Percentiles rank a stretch among this genome's conserved stretches.
These are phyloP conservation scores for Rhynchosporium secalis DNA, from an alignment of 2,329 filamentous ascomycete species.

Conservation along the genomic window DNA sequence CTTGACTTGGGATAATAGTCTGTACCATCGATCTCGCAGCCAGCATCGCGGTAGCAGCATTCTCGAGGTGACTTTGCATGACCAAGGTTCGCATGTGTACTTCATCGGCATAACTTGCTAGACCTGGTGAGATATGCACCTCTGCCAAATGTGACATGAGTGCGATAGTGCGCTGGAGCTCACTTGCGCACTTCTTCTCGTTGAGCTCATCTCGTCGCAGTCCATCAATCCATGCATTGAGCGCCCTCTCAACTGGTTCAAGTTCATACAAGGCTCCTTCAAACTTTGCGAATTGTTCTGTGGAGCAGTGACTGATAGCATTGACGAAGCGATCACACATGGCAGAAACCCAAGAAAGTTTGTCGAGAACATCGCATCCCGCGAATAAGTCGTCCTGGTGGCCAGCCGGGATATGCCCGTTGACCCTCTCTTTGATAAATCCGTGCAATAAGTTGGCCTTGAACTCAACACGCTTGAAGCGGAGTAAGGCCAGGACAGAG, in stretches of 20 bases:
- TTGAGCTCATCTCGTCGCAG: constrained; percentile 83
- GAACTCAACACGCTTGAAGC: constrained; percentile 85
- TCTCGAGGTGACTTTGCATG: constrained; percentile 81
- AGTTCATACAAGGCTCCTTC: constrained; percentile 82
- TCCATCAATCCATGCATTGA: constrained; percentile 86
- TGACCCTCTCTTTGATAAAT: constrained; percentile 77
- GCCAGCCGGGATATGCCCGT: constrained; percentile 64
- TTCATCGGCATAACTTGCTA: constrained; percentile 75
- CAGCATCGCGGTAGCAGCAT: constrained; percentile 66
- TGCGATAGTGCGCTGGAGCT: constrained; percentile 80
- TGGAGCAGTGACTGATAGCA: constrained; percentile 74
- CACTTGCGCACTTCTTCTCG: constrained; percentile 76
- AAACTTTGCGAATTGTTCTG: constrained; percentile 76
- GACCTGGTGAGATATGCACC: constrained; percentile 69
- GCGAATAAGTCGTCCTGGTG: constrained; percentile 78
- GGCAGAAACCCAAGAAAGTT: constrained; percentile 77
- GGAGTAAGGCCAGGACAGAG: constrained; percentile 82
- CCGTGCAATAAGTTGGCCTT: constrained; percentile 78
- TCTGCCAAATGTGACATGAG: constrained; percentile 85
- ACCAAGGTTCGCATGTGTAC: constrained; percentile 74
- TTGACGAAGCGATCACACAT: constrained; percentile 85
- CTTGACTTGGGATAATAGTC: constrained; percentile 55
- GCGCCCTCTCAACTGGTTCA: constrained; percentile 83
- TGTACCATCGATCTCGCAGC: constrained; percentile 67
- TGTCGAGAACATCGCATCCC: constrained; percentile 79